phyloP scores from a whole-genome alignment of 257 asterid genomes.

The Petrea volubilis region DNA sequence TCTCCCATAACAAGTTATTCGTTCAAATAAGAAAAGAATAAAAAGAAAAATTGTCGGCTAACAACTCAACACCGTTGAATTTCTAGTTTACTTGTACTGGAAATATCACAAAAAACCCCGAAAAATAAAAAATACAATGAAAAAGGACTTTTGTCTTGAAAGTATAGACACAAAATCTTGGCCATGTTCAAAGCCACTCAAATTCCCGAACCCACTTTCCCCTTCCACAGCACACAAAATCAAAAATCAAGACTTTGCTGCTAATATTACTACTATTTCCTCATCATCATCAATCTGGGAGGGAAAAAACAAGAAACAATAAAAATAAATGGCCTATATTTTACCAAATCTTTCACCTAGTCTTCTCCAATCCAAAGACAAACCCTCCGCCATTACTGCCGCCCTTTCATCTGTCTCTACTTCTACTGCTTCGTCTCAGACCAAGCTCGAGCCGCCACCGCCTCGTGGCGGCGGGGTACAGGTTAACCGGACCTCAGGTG shows the following conservation, averaged over 20 bases:
- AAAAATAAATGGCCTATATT: slow-evolving; percentile 58
- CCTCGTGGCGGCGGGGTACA: slow-evolving; percentile 42
- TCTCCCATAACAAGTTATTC: too few species aligned
- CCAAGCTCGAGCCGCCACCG: slow-evolving; percentile 40
- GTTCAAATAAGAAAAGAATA: too few species aligned
- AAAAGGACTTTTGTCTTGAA: neutral
- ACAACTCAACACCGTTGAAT: too few species aligned
- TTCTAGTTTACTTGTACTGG: too few species aligned
- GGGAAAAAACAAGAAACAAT: neutral
- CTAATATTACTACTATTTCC: neutral
- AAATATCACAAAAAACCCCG: too few species aligned
- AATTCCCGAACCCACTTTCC: slow-evolving; percentile 11
- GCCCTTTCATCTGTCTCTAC: slow-evolving; percentile 30
- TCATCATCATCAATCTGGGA: slow-evolving; percentile 6
- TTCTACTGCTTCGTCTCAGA: slow-evolving; percentile 27
- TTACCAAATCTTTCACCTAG: slow-evolving; percentile 70
- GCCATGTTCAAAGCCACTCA: slow-evolving; percentile 44
- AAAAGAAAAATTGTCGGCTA: too few species aligned
- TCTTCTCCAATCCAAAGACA: slow-evolving; percentile 47
- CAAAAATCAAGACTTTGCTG: slow-evolving; percentile 1
- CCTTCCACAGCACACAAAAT: slow-evolving; percentile 12
- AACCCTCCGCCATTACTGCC: slow-evolving; percentile 34
- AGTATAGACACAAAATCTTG: neutral
- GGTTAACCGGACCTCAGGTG: slow-evolving; percentile 40
- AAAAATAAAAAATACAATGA: neutral